Evolutionary conservation across 768 basidiomycete species (phyloP).

Genomic region (Omphalotus guepiniiformis): DNA sequence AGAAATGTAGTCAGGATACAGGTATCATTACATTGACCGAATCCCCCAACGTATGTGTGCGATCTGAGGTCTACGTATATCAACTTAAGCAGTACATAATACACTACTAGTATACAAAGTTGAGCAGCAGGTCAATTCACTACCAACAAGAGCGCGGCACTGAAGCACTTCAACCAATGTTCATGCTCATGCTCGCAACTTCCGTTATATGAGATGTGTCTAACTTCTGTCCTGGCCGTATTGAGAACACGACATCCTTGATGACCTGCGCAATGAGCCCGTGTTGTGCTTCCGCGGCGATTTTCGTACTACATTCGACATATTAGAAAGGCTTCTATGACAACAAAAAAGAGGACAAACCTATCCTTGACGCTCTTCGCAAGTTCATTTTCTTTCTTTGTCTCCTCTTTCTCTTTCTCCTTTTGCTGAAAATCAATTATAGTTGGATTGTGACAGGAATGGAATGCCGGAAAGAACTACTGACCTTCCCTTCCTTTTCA

Average conservation of each 20-base stretch:
- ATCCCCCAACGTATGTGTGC: too few relatives aligned
- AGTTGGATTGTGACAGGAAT: background rate
- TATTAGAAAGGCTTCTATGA: background rate
- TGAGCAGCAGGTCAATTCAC: too few relatives aligned
- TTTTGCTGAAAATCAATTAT: constrained; percentile 28
- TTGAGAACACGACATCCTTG: constrained; percentile 89
- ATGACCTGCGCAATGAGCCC: constrained; percentile 91
- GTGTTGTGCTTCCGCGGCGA: constrained; percentile 88
- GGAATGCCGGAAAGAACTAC: background rate
- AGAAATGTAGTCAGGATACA: too few relatives aligned
- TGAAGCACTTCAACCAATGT: constrained; percentile 44
- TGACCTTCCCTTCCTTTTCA: constrained; percentile 52
- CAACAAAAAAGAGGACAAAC: constrained; percentile 31
- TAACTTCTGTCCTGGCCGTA: constrained; percentile 30
- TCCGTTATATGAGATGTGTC: constrained; percentile 31
- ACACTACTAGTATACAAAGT: too few relatives aligned
- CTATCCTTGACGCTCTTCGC: constrained; percentile 90
- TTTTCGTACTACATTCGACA: constrained; percentile 59
- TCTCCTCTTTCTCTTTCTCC: constrained; percentile 60
- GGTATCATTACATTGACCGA: too few relatives aligned
- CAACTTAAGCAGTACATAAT: too few relatives aligned
- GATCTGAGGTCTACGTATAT: too few relatives aligned
- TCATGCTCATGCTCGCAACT: constrained; percentile 36
- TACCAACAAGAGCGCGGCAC: too few relatives aligned
- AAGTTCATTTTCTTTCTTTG: constrained; percentile 86